These are phyloP conservation scores for Cryphonectria nitschkei DNA, from an alignment of 2,329 filamentous ascomycete genomes.

Conservation along the genomic window DNA sequence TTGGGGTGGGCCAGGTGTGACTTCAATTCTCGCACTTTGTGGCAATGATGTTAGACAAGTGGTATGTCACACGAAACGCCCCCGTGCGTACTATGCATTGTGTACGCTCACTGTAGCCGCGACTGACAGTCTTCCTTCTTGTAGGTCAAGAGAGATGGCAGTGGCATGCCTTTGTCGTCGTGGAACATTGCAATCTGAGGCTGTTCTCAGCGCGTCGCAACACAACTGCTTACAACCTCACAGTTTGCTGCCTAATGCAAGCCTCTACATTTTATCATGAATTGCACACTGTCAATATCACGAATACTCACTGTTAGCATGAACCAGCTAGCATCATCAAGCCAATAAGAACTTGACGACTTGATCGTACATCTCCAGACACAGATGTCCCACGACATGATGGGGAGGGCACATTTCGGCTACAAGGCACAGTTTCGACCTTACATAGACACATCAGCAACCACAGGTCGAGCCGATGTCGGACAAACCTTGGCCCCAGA, in stretches of 20 bases:
- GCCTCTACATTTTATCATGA: background rate
- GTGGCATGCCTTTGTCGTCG: background rate
- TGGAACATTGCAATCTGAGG: background rate
- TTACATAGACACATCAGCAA: background rate
- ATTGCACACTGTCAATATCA: background rate
- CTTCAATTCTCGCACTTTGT: background rate
- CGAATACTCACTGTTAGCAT: background rate
- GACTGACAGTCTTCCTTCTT: background rate
- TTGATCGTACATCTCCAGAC: background rate
- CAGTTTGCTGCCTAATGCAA: conserved; percentile 2
- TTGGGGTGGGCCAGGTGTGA: background rate
- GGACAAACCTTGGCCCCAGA: background rate
- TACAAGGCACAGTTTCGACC: background rate
- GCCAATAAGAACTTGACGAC: conserved; percentile 10
- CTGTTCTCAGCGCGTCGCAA: background rate
- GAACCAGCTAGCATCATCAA: conserved; percentile 2
- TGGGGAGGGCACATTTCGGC: background rate
- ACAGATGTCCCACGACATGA: conserved; percentile 7
- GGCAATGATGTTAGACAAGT: background rate
- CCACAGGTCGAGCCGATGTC: background rate
- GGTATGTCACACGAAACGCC: background rate
- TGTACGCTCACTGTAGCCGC: background rate
- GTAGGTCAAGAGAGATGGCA: background rate
- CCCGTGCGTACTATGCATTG: background rate
- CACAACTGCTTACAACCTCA: background rate